Conservation (phyloP, 2,329 filamentous ascomycete genomes). For the Botrytis tulipae region DNA sequence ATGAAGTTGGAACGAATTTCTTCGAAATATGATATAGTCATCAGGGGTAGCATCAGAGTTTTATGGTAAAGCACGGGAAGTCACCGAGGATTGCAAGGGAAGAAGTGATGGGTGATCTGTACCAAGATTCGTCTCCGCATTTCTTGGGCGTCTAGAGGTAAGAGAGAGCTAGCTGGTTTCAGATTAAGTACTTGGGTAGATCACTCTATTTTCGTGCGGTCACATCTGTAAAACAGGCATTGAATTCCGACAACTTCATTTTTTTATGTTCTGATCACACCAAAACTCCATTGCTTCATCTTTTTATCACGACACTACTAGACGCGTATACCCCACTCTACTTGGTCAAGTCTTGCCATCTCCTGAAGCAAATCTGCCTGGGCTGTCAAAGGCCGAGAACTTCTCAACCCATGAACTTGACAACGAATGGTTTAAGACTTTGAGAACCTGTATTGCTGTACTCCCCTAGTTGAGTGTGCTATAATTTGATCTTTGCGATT, state of each 20-base stretch:
- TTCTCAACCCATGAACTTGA: not conserved
- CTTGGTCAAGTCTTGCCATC: not conserved
- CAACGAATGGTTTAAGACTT: not conserved
- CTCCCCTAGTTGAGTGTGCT: not conserved
- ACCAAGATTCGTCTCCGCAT: slow-evolving; percentile 10
- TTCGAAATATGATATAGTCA: too few species aligned
- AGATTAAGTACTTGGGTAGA: not conserved
- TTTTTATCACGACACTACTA: not conserved
- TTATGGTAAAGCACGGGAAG: not conserved
- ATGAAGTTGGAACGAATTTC: too few species aligned
- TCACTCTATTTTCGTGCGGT: not conserved
- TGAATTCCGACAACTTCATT: not conserved
- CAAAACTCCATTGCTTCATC: not conserved
- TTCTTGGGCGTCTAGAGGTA: slow-evolving; percentile 6
- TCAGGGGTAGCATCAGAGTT: not conserved
- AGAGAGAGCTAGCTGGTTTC: slow-evolving; percentile 2
- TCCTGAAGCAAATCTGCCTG: not conserved
- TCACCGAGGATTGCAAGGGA: not conserved
- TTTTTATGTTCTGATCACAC: not conserved
- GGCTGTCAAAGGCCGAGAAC: not conserved
- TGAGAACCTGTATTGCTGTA: not conserved
- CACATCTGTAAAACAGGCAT: slow-evolving; percentile 3
- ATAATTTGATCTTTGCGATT: not conserved
- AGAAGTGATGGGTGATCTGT: slow-evolving; percentile 3
- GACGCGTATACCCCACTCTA: not conserved